phyloP scores from a whole-genome alignment of 768 basidiomycete genomes.

The Lactarius vividus region DNA sequence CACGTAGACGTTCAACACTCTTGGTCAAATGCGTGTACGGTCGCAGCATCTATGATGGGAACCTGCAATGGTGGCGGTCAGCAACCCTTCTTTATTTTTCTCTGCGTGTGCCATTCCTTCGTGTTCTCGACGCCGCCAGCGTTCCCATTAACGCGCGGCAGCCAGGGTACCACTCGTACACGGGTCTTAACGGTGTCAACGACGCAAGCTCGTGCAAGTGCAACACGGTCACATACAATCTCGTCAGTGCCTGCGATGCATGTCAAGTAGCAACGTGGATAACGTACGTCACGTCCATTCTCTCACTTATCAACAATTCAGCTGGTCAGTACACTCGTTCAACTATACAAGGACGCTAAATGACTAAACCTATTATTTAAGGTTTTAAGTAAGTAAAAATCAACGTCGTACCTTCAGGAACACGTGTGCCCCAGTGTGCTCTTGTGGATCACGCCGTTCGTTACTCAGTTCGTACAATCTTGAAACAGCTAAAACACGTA shows the following conservation, averaged over 20 bases:
- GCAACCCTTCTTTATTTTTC: neutral
- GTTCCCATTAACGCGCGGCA: neutral
- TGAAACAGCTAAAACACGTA: too few relatives aligned
- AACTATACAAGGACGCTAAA: neutral
- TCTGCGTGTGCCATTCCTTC: neutral
- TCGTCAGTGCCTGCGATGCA: constrained; percentile 21
- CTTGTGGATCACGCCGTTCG: constrained; percentile 1
- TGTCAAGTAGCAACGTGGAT: constrained; percentile 6
- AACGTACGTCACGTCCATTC: neutral
- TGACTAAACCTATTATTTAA: too few relatives aligned
- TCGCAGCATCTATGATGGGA: constrained; percentile 10
- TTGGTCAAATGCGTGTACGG: constrained; percentile 15
- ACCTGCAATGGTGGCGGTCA: constrained; percentile 19
- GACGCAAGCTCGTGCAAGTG: constrained; percentile 16
- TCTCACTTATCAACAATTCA: neutral
- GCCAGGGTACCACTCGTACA: too few relatives aligned
- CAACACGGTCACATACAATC: constrained; percentile 16
- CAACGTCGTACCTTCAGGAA: neutral
- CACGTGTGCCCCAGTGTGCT: neutral
- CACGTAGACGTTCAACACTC: constrained; percentile 11
- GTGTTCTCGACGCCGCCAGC: constrained; percentile 1
- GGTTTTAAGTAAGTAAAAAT: too few relatives aligned
- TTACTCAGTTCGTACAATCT: too few relatives aligned
- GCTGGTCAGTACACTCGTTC: neutral
- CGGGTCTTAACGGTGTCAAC: neutral